A percentile compares a stretch with the other conserved stretches of the same genome.
Conservation (phyloP, 2,329 filamentous ascomycete genomes). For the Diplodia mutila region DNA sequence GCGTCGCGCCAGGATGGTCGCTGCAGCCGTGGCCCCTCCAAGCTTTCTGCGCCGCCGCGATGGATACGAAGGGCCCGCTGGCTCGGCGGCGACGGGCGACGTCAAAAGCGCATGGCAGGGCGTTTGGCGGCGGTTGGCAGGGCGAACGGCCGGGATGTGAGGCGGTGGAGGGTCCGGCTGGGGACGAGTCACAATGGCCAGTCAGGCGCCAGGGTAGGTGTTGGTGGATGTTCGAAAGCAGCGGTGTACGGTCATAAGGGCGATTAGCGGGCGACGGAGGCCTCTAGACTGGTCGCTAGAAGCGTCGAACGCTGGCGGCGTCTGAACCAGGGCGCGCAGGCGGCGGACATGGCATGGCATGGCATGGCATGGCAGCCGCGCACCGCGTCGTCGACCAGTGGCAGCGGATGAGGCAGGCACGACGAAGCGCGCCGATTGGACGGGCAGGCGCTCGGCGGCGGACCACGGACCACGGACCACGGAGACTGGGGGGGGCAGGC, state of each 20-base stretch:
- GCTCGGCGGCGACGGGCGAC: neutral
- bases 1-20: neutral
- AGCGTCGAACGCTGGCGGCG: neutral
- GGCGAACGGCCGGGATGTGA: neutral
- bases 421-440: neutral
- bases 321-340: too few species aligned
- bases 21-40: neutral
- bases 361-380: neutral
- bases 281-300: neutral
- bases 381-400: neutral
- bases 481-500: too few species aligned
- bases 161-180: neutral
- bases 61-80: neutral
- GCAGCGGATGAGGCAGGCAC: neutral
- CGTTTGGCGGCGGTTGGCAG: neutral
- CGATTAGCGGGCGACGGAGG: neutral
- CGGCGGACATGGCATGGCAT: neutral
- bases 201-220: conserved; percentile 9
- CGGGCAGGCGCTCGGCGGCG: conserved; percentile 4
- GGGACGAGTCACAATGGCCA: conserved; percentile 5
- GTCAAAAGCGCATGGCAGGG: neutral
- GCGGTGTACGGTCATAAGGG: conserved; percentile 19
- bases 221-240: neutral
- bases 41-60: neutral
- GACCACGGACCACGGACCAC: too few species aligned